Evolutionary conservation across 768 basidiomycete genomes (phyloP).

Genomic region (Tulasnella sp.): DNA sequence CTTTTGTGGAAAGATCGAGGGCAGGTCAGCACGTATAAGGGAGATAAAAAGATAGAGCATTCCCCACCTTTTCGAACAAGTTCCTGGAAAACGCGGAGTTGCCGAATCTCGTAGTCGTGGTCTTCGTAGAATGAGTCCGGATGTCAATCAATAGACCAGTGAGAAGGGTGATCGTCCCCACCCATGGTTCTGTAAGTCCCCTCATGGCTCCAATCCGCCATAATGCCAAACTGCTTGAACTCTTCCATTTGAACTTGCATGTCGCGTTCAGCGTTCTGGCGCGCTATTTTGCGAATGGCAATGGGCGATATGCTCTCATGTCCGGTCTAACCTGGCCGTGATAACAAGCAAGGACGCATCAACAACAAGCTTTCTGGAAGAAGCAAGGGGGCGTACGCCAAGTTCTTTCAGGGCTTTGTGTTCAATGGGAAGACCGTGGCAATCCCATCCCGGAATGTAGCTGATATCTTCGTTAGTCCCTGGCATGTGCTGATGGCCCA

Average conservation of each 20-base stretch:
- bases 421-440: constrained; percentile 95
- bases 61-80: constrained; percentile 74
- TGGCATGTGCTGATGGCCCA: too few relatives aligned
- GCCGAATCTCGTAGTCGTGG: constrained; percentile 75
- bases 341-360: not conserved
- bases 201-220: constrained; percentile 75
- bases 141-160: not conserved
- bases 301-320: constrained; percentile 43
- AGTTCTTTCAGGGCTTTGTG: constrained; percentile 79
- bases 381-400: constrained; percentile 20
- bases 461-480: constrained; percentile 42
- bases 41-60: not conserved
- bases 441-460: constrained; percentile 95
- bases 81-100: constrained; percentile 68
- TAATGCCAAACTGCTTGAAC: constrained; percentile 71
- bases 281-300: constrained; percentile 58
- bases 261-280: constrained; percentile 58
- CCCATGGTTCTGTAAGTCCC: constrained; percentile 77
- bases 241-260: constrained; percentile 66
- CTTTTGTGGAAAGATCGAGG: constrained; percentile 27
- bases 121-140: constrained; percentile 36
- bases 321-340: constrained; percentile 36
- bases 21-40: not conserved
- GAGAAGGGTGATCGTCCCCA: constrained; percentile 22
- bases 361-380: not conserved